Conservation (phyloP, 2,329 filamentous ascomycete species). For the Verticillium alfalfae region DNA sequence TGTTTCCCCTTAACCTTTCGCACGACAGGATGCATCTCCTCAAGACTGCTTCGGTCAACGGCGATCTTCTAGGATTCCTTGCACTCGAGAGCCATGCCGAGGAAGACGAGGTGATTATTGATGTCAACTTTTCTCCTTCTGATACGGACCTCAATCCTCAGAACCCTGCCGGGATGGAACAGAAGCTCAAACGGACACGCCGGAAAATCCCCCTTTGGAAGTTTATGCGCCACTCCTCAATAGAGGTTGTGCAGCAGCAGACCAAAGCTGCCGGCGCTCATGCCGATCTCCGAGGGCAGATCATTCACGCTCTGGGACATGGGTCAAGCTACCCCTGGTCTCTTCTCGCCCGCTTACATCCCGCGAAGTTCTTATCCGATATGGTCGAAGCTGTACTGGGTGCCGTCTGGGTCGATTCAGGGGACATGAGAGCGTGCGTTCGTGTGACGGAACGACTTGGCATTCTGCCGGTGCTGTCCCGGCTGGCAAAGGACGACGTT, state of each 20-base stretch:
- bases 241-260: conserved; percentile 41
- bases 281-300: conserved; percentile 34
- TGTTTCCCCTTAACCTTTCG: conserved; percentile 43
- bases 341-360: conserved; percentile 56
- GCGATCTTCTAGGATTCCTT: conserved; percentile 71
- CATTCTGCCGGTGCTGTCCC: conserved; percentile 56
- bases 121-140: not conserved
- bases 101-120: conserved; percentile 12
- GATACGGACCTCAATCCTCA: not conserved
- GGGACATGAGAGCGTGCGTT: conserved; percentile 54
- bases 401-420: conserved; percentile 78
- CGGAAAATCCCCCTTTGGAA: conserved; percentile 52
- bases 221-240: conserved; percentile 58
- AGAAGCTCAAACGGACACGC: conserved; percentile 5
- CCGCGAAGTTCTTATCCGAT: conserved; percentile 78
- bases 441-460: conserved; percentile 58
- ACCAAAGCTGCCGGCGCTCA: conserved; percentile 38
- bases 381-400: conserved; percentile 76
- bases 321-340: conserved; percentile 70
- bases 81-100: conserved; percentile 50
- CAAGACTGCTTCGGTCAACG: conserved; percentile 73
- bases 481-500: conserved; percentile 54
- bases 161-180: not conserved
- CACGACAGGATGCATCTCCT: conserved; percentile 67
- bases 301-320: conserved; percentile 44